Evolutionary conservation across 768 basidiomycete genomes (phyloP).

Genomic region (Lyophyllum shimeji): DNA sequence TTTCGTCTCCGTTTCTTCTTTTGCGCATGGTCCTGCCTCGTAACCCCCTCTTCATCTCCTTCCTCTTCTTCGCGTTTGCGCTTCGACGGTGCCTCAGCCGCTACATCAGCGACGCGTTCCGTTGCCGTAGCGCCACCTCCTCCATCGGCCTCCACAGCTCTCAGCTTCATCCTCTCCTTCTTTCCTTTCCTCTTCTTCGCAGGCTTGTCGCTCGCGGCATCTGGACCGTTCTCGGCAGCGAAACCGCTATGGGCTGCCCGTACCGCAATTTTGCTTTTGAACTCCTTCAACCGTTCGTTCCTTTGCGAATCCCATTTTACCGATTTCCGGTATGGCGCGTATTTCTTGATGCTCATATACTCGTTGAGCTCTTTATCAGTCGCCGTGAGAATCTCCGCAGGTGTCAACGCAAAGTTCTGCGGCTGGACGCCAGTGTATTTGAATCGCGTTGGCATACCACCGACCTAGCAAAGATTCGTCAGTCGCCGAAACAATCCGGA

Average conservation of each 20-base stretch:
- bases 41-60: conserved; percentile 48
- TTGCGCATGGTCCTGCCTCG: conserved; percentile 26
- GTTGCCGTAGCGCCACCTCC: conserved; percentile 17
- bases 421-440: conserved; percentile 75
- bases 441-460: conserved; percentile 89
- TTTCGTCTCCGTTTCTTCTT: conserved; percentile 34
- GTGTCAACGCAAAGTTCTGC: conserved; percentile 66
- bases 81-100: conserved; percentile 7
- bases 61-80: conserved; percentile 18
- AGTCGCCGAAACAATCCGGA: conserved; percentile 2
- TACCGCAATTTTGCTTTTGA: conserved; percentile 61
- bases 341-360: conserved; percentile 85
- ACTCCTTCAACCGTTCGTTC: conserved; percentile 64
- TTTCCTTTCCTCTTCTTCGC: conserved; percentile 67
- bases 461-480: conserved; percentile 54
- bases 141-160: conserved; percentile 24
- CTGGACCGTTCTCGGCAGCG: conserved; percentile 19
- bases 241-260: conserved; percentile 29
- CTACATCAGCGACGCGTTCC: conserved; percentile 10
- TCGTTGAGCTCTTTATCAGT: conserved; percentile 92
- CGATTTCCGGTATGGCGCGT: conserved; percentile 82
- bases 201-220: conserved; percentile 22
- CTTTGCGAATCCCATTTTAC: conserved; percentile 65
- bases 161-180: conserved; percentile 64
- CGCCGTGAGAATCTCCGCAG: conserved; percentile 87